phyloP scores from a whole-genome alignment of 2,329 filamentous ascomycete genomes.

The Aspergillus fijiensis region DNA sequence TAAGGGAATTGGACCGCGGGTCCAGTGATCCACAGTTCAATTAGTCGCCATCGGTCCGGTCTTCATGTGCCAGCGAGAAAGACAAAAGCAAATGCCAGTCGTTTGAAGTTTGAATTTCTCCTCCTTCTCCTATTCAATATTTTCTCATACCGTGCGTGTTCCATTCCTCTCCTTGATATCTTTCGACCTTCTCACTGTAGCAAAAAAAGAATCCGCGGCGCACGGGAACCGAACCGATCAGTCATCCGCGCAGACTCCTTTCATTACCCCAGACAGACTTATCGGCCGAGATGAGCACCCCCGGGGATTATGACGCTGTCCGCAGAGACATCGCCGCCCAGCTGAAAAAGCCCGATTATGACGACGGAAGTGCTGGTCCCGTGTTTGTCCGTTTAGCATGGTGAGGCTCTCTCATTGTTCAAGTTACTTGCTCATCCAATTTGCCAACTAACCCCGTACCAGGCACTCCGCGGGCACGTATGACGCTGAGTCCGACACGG shows the following conservation, averaged over 20 bases:
- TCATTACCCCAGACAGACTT: constrained; percentile 15
- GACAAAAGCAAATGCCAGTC: constrained; percentile 14
- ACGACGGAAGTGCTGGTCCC: constrained; percentile 64
- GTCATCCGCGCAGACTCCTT: not conserved
- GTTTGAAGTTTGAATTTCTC: not conserved
- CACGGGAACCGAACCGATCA: not conserved
- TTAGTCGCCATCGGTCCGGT: constrained; percentile 10
- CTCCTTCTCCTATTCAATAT: constrained; percentile 9
- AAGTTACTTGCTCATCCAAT: not conserved
- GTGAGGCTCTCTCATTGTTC: constrained; percentile 37
- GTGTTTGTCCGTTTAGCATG: constrained; percentile 64
- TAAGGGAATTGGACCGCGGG: constrained; percentile 28
- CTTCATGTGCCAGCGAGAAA: constrained; percentile 31
- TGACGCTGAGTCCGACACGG: constrained; percentile 58
- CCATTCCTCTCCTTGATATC: constrained; percentile 8
- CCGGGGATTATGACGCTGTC: constrained; percentile 49
- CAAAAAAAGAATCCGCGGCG: not conserved
- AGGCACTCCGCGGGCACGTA: constrained; percentile 67
- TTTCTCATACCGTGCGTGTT: constrained; percentile 6
- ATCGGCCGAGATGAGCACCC: constrained; percentile 38
- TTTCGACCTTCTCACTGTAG: not conserved
- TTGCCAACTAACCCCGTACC: constrained; percentile 6
- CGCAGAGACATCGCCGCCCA: constrained; percentile 55
- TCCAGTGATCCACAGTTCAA: constrained; percentile 22
- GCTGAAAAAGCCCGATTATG: constrained; percentile 61